A percentile compares a stretch with the other conserved stretches of the same genome.
phyloP scores from a whole-genome alignment of 495 filamentous ascomycete genomes.

The Tuber calosporum region DNA sequence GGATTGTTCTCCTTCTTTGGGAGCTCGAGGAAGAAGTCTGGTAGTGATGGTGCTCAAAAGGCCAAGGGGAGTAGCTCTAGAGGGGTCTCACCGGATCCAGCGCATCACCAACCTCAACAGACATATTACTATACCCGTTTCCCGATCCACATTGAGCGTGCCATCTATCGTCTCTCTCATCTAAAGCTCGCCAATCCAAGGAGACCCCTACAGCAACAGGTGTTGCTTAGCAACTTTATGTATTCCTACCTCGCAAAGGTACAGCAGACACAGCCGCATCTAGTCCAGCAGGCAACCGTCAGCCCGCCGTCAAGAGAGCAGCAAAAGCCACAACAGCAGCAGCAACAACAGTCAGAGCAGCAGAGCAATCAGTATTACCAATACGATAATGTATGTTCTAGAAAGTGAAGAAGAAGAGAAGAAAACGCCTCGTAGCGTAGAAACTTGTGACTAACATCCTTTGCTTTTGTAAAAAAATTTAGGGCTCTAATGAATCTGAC shows the following conservation, averaged over 20 bases:
- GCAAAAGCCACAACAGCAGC: conserved; percentile 54
- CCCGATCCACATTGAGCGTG: conserved; percentile 88
- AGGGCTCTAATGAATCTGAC: conserved; percentile 47
- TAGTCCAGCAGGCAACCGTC: conserved; percentile 59
- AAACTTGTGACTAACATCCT: conserved; percentile 18
- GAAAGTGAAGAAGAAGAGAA: conserved; percentile 7
- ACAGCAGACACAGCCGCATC: conserved; percentile 93
- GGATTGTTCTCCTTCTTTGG: conserved; percentile 83
- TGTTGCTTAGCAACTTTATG: conserved; percentile 99
- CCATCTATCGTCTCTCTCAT: conserved; percentile 97
- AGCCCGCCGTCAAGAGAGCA: conserved; percentile 57
- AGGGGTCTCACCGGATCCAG: conserved; percentile 72
- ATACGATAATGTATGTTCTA: conserved; percentile 31
- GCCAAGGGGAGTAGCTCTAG: conserved; percentile 69
- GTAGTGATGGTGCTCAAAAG: conserved; percentile 55
- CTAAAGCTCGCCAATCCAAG: conserved; percentile 97
- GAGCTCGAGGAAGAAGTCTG: conserved; percentile 72
- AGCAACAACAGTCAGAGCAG: conserved; percentile 48
- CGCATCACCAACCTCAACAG: conserved; percentile 52
- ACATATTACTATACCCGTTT: conserved; percentile 91
- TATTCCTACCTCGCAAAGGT: conserved; percentile 98
- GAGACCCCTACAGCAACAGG: conserved; percentile 85
- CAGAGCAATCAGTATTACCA: conserved; percentile 50
- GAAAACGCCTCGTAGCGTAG: conserved; percentile 32
- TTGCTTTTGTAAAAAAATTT: conserved; percentile 29